Base-by-base conservation (phyloP, 495 filamentous ascomycete genomes). In the Umbilicaria muhlenbergii region DNA sequence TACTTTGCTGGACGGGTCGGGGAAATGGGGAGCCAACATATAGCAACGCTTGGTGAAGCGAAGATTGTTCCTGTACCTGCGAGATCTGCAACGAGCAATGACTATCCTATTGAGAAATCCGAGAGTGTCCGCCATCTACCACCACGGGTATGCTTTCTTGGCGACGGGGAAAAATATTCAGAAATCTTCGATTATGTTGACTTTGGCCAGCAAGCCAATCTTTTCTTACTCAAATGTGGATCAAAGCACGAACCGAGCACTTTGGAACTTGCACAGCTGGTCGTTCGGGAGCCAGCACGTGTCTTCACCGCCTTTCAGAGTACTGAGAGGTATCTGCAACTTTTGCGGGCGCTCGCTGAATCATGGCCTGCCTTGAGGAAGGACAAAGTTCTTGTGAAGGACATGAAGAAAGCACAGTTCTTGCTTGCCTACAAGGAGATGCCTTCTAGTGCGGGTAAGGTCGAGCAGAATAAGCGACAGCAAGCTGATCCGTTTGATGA, bases 111-210 rank as follows among this genome's bases (percentile, higher is more conserved):
- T 13, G 59, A 63, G 42, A 67, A 66, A 24, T 52, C 49, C 0
- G 40, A 56, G 40, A 49, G 34, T 17, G 44, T 66, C 19, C 69
- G 65, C 32, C 62, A 69, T 44, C 58, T 86, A 32, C 66, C 71
- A 21, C 89, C 88, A 2, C 68, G 62, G 19, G 60, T 73, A 31
- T 86, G 81, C 53, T 94, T 91, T 60, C 68, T 98, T 6, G 79
- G 80, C 17, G 80, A 83, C 17, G 73, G 70, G 18, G 65, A 77
- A 16, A 73, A 72, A 11, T 96, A 88, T 51, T 78, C 73, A 33
- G 84, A 91, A 21, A 86, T 99, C 14, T 94, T 96, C 49, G 87
- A 95, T 57, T 99, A 94, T 61, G 86, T 96, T 3, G 82, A 95
- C 57, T 95, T 94, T 61, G 86, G 87, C 3, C 58, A 70, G 41